These are phyloP conservation scores for Penicillium ucsense DNA, from an alignment of 495 filamentous ascomycete genomes.

Conservation along the genomic window DNA sequence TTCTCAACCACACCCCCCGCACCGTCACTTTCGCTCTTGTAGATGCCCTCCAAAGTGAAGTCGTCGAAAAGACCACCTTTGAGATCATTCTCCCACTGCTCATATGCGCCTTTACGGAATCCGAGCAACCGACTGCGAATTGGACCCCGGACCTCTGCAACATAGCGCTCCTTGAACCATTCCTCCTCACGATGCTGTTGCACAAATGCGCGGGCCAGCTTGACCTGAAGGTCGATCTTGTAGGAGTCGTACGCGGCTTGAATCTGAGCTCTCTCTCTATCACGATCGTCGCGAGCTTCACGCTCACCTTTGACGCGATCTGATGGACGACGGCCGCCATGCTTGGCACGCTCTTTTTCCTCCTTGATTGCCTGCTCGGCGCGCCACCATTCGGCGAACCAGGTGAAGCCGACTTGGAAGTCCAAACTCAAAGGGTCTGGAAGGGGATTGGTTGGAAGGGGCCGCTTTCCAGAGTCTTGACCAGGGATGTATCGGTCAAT, in stretches of 20 bases:
- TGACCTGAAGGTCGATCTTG: slow-evolving; percentile 86
- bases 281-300: slow-evolving; percentile 75
- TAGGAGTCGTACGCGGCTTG: slow-evolving; percentile 88
- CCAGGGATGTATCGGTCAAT: slow-evolving; percentile 97
- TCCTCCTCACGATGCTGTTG: slow-evolving; percentile 84
- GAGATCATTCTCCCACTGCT: slow-evolving; percentile 78
- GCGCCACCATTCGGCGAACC: slow-evolving; percentile 96
- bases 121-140: slow-evolving; percentile 62
- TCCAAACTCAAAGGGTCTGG: slow-evolving; percentile 76
- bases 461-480: slow-evolving; percentile 52
- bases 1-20: slow-evolving; percentile 81
- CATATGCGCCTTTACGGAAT: slow-evolving; percentile 63
- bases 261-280: slow-evolving; percentile 80
- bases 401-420: slow-evolving; percentile 92
- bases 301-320: slow-evolving; percentile 64
- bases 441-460: slow-evolving; percentile 59
- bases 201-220: slow-evolving; percentile 83
- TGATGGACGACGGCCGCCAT: slow-evolving; percentile 62
- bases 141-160: slow-evolving; percentile 63
- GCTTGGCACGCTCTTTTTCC: slow-evolving; percentile 68
- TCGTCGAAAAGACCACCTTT: slow-evolving; percentile 80
- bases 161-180: slow-evolving; percentile 96
- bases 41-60: slow-evolving; percentile 89
- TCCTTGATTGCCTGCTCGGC: slow-evolving; percentile 76
- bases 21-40: slow-evolving; percentile 86